Percentiles rank a stretch among this genome's conserved stretches.
These are phyloP conservation scores for Didymella sp. DNA, from an alignment of 2,329 filamentous ascomycete genomes.

Conservation along the genomic window DNA sequence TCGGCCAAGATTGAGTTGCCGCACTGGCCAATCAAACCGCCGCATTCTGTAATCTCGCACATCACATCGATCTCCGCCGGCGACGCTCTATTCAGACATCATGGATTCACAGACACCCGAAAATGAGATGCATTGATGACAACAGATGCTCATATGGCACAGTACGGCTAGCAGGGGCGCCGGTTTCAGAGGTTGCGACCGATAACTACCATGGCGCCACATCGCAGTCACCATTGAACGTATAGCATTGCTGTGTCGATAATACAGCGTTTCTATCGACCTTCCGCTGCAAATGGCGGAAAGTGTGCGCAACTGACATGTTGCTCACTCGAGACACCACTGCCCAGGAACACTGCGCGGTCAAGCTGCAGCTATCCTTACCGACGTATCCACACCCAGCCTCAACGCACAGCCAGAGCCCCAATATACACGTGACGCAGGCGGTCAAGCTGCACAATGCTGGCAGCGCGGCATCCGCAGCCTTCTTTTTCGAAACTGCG, in stretches of 20 bases:
- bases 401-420: conserved; percentile 1
- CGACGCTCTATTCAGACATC: neutral
- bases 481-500: conserved; percentile 5
- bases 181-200: neutral
- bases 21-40: conserved; percentile 22
- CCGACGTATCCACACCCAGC: neutral
- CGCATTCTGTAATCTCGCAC: conserved; percentile 21
- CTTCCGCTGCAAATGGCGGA: neutral
- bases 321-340: neutral
- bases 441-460: conserved; percentile 15
- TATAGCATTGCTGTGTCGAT: neutral
- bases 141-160: neutral
- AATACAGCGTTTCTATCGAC: neutral
- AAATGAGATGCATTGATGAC: neutral
- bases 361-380: neutral
- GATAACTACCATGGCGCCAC: neutral
- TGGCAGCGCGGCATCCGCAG: conserved; percentile 17
- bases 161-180: neutral
- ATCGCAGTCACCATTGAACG: neutral
- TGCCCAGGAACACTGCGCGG: neutral
- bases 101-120: neutral
- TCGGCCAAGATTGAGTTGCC: neutral
- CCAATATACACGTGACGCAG: conserved; percentile 5
- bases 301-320: neutral
- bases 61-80: neutral